Base-by-base conservation (phyloP, 164 flowering plant genomes). In the Vitis rupestris region DNA sequence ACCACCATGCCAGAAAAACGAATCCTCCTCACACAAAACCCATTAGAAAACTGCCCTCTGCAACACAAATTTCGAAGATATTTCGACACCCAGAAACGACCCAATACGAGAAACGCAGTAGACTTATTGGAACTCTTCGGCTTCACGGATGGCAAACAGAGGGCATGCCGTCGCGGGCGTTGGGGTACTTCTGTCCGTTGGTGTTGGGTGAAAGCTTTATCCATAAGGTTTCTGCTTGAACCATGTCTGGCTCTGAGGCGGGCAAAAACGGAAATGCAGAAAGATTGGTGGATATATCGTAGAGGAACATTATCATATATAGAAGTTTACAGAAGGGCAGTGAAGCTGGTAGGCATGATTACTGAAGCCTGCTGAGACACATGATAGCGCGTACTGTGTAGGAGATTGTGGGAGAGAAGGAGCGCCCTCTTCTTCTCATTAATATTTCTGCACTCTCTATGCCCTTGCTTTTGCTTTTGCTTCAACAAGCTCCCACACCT, bases 1-100 rank as follows among this genome's bases (percentile, higher is more conserved):
- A 85, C 72, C 8, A 85, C 73, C 77, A 81, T 72, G 37, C 71
- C 76, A 70, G 57, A 50, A 60, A 70, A 77, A 10, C 47, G 68
- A 7, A 74, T 44, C 63, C 77, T 60, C 53, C 52, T 73, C 58
- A 73, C 59, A 65, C 72, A 74, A 67, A 58, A 61, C 62, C 79
- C 81, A 67, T 70, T 64, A 13, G 71, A 50, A 50, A 60, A 58
- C 13, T 72, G 49, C 66, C 58, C 69, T 66, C 63, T 66, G 54
- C 52, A 27, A 30, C 47, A 19, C 56, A 78, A 54, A 7, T 73
- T 68, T 13, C 58, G 64, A 52, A 78, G 63, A 64, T 73, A 69
- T 53, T 79, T 77, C 10, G 72, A 62, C 12, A 73, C 79, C 84
- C 84, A 76, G 52, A 76, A 62, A 10, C 75, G 44, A 37, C 44